These are phyloP conservation scores for Malassezia psittaci DNA, from an alignment of 1,284 basidiomycete species.

Conservation along the genomic window DNA sequence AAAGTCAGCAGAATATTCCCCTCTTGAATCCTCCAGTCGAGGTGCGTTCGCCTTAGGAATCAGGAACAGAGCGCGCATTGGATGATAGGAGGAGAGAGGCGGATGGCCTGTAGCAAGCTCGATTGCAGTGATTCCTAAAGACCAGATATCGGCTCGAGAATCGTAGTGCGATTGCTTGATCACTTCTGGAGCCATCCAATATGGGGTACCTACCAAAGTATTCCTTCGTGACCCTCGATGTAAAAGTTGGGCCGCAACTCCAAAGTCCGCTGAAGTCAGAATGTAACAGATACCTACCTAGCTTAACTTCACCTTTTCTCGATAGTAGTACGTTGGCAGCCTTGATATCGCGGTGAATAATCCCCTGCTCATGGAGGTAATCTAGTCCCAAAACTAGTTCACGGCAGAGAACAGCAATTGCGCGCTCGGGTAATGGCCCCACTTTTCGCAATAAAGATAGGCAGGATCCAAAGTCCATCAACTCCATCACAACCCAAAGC, in stretches of 20 bases:
- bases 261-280: conserved; percentile 67
- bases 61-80: conserved; percentile 51
- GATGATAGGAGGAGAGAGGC: conserved; percentile 51
- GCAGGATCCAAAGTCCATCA: conserved; percentile 93
- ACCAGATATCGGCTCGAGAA: conserved; percentile 51
- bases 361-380: conserved; percentile 85
- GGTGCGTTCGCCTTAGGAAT: conserved; percentile 67
- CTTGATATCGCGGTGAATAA: conserved; percentile 97
- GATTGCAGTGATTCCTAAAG: conserved; percentile 50
- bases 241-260: conserved; percentile 77
- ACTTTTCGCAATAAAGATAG: conserved; percentile 87
- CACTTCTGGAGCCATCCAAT: conserved; percentile 96
- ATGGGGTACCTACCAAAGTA: conserved; percentile 83
- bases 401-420: conserved; percentile 86
- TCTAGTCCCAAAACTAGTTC: conserved; percentile 87
- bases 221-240: conserved; percentile 70
- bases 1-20: conserved; percentile 65
- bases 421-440: conserved; percentile 67
- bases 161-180: conserved; percentile 78
- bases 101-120: conserved; percentile 51
- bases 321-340: conserved; percentile 90
- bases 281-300: conserved; percentile 50
- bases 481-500: conserved; percentile 99
- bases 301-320: conserved; percentile 80
- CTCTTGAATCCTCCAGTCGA: conserved; percentile 62